These are phyloP conservation scores for Phytophthora kernoviae DNA, from an alignment of 352 stramenopile species.

Conservation along the genomic window DNA sequence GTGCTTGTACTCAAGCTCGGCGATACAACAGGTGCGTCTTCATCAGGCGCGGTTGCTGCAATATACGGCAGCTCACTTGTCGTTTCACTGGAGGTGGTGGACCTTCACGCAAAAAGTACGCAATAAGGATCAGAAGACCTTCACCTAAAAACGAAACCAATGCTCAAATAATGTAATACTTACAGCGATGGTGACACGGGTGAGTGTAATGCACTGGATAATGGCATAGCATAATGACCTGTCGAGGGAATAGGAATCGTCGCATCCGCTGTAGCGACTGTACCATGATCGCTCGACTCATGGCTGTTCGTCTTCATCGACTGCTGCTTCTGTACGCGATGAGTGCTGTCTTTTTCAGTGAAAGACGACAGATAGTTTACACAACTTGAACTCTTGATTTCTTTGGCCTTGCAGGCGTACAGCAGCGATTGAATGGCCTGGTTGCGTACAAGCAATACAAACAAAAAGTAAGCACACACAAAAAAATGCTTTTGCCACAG, in stretches of 20 bases:
- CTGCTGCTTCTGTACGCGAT: constrained; percentile 5
- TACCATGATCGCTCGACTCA: constrained; percentile 5
- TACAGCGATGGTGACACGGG: constrained; percentile 16
- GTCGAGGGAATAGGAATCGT: constrained; percentile 2
- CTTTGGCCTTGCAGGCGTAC: constrained; percentile 82
- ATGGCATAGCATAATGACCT: no score
- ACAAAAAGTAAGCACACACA: not conserved
- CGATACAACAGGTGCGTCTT: constrained; percentile 12
- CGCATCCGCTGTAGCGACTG: constrained; percentile 4
- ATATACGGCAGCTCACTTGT: constrained; percentile 19
- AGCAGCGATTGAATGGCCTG: constrained; percentile 80
- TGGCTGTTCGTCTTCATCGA: constrained; percentile 6
- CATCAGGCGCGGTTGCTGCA: not conserved
- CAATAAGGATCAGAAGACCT: not conserved
- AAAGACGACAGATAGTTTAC: constrained; percentile 45
- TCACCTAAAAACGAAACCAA: not conserved
- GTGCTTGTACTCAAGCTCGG: constrained; percentile 17
- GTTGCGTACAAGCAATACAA: constrained; percentile 2
- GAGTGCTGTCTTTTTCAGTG: constrained; percentile 10
- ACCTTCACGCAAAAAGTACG: constrained; percentile 24
- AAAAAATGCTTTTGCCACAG: no score
- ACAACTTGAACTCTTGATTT: constrained; percentile 49
- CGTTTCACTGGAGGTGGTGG: constrained; percentile 38
- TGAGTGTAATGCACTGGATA: not conserved
- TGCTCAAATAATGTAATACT: constrained; percentile 3